These are phyloP conservation scores for Aspergillus quadrilineatus DNA, from an alignment of 2,329 filamentous ascomycete genomes.

Conservation along the genomic window DNA sequence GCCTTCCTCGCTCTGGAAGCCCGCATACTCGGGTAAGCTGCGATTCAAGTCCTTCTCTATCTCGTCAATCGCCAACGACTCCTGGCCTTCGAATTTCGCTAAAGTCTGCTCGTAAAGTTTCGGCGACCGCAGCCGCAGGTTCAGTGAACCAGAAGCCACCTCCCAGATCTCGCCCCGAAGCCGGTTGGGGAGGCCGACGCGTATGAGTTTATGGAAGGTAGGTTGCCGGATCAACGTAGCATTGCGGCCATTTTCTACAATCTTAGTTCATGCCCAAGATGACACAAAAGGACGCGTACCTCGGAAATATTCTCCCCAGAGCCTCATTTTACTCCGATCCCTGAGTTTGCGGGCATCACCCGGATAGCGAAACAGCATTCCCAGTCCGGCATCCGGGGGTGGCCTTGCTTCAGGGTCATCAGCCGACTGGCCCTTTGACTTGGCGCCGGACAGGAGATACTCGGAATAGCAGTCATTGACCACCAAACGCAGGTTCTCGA, in stretches of 20 bases:
- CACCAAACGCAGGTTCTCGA: constrained; percentile 78
- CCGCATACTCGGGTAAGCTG: constrained; percentile 93
- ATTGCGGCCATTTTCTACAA: constrained; percentile 83
- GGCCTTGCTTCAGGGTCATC: constrained; percentile 47
- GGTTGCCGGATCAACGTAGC: constrained; percentile 89
- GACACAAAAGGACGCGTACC: constrained; percentile 29
- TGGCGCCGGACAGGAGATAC: constrained; percentile 61
- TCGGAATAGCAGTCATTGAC: constrained; percentile 88
- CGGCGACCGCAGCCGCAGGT: constrained; percentile 81
- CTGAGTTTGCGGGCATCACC: constrained; percentile 91
- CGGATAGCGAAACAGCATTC: constrained; percentile 90
- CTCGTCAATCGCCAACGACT: constrained; percentile 95
- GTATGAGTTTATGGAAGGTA: constrained; percentile 95
- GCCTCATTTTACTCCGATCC: constrained; percentile 92
- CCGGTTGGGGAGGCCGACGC: constrained; percentile 90
- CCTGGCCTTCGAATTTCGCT: constrained; percentile 75
- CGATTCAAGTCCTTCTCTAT: constrained; percentile 98
- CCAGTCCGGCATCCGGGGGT: constrained; percentile 88
- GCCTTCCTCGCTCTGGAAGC: constrained; percentile 93
- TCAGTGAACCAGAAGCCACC: constrained; percentile 85
- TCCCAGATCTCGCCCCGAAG: constrained; percentile 96
- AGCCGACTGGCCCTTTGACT: constrained; percentile 51
- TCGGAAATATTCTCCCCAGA: constrained; percentile 94
- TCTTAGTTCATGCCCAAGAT: constrained; percentile 13
- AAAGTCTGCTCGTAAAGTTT: constrained; percentile 81